A percentile compares a stretch with the other conserved stretches of the same genome.
phyloP scores from a whole-genome alignment of 164 flowering plant species.

The Berberis thunbergii region DNA sequence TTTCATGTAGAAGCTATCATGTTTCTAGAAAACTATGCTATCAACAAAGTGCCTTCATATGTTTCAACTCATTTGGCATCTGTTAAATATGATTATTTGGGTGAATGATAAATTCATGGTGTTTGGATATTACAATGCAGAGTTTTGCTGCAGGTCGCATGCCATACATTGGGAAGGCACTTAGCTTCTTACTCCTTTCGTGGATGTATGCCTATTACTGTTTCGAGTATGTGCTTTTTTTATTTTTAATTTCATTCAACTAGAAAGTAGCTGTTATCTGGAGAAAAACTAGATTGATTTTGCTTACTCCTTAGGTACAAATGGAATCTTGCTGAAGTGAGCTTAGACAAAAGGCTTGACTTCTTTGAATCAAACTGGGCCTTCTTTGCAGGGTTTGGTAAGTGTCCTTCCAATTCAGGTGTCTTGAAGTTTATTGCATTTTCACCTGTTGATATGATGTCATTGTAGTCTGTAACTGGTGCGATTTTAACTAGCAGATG shows the following conservation, averaged over 20 bases:
- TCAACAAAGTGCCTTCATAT: too few species aligned
- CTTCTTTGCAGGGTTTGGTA: constrained; percentile 93
- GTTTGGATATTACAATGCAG: constrained; percentile 27
- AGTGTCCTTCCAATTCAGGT: constrained; percentile 2
- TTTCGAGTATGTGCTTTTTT: constrained; percentile 64
- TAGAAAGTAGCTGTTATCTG: not conserved
- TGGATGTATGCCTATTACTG: constrained; percentile 99
- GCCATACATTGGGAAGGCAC: constrained; percentile 71
- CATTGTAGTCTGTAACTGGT: too few species aligned
- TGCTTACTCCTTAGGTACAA: constrained; percentile 51
- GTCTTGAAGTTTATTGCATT: not conserved
- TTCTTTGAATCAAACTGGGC: constrained; percentile 96
- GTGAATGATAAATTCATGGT: not conserved
- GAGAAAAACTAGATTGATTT: constrained; percentile 8
- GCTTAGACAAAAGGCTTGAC: constrained; percentile 72
- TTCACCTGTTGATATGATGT: too few species aligned
- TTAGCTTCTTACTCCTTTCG: constrained; percentile 76
- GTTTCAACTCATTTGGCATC: too few species aligned
- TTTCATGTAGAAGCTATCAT: not conserved
- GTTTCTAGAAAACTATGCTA: not conserved
- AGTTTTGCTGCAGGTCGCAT: constrained; percentile 66
- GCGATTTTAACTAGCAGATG: too few species aligned
- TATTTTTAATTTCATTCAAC: not conserved
- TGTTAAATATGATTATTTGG: not conserved
- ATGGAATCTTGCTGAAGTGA: constrained; percentile 76